phyloP scores from a whole-genome alignment of 129 eudicot genomes.

The Flaveria trinervia region DNA sequence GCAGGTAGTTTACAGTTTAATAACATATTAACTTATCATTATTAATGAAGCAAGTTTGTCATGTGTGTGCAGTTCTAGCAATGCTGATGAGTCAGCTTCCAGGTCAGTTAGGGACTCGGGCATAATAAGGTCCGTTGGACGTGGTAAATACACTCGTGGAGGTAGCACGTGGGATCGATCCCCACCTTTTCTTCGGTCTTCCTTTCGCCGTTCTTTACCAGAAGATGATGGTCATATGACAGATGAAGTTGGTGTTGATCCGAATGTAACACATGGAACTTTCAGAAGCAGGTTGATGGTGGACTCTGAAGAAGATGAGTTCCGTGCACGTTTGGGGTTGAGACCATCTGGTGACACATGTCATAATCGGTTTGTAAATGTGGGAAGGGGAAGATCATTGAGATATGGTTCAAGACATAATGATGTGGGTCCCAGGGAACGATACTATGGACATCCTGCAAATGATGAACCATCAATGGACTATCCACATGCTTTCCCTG shows the following conservation, averaged over 20 bases:
- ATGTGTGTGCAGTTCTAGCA: conserved; percentile 27
- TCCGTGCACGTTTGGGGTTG: conserved; percentile 29
- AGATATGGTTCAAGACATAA: conserved; percentile 27
- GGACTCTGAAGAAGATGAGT: conserved; percentile 20
- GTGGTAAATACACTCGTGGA: conserved; percentile 30
- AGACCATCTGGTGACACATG: conserved; percentile 33
- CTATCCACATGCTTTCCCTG: conserved; percentile 30
- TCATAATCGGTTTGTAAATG: conserved; percentile 24
- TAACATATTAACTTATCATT: not conserved
- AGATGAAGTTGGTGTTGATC: not conserved
- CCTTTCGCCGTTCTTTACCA: conserved; percentile 16
- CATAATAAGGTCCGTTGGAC: conserved; percentile 28
- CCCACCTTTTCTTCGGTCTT: conserved; percentile 20
- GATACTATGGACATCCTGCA: conserved; percentile 34
- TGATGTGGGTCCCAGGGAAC: conserved; percentile 35
- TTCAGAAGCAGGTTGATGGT: conserved; percentile 7
- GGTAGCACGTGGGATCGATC: conserved; percentile 35
- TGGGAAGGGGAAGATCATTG: conserved; percentile 34
- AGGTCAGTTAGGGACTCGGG: conserved; percentile 27
- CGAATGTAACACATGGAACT: conserved; percentile 14
- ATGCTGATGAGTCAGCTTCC: conserved; percentile 23
- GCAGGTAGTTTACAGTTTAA: not conserved
- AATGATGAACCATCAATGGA: conserved; percentile 27
- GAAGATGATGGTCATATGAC: conserved; percentile 13
- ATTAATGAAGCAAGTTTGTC: conserved; percentile 7